Conservation (phyloP, 768 basidiomycete genomes). For the Sporobolomyces roseus region DNA sequence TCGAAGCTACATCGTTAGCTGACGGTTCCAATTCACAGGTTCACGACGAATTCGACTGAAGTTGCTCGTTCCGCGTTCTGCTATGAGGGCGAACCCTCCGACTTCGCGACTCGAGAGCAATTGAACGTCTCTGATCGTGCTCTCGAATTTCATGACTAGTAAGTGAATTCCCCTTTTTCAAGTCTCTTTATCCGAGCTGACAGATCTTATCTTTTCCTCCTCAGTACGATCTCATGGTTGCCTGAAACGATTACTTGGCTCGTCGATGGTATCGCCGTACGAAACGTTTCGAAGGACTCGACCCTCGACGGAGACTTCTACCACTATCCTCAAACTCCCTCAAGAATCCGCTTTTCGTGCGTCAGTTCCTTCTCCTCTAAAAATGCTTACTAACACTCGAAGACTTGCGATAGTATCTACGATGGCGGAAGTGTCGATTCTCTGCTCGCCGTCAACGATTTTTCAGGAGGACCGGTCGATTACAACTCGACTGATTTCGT, state of each 20-base stretch:
- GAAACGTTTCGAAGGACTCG: constrained; percentile 38
- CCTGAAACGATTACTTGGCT: constrained; percentile 31
- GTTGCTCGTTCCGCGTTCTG: neutral
- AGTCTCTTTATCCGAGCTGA: neutral
- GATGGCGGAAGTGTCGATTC: no score
- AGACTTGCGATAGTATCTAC: no score
- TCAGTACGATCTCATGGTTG: constrained; percentile 28
- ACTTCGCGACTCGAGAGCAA: neutral
- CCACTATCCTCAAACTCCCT: constrained; percentile 47
- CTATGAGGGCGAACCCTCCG: neutral
- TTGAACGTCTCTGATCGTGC: neutral
- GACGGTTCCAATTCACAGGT: no score
- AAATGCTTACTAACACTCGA: neutral
- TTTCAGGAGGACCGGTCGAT: no score
- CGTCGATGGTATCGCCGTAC: constrained; percentile 41
- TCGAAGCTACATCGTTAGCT: neutral
- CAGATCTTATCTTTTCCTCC: no score
- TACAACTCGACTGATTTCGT: no score
- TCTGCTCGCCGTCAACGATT: no score
- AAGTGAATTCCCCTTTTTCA: neutral
- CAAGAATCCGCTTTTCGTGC: constrained; percentile 46
- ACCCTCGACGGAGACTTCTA: constrained; percentile 4
- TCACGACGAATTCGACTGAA: constrained; percentile 9
- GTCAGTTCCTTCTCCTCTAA: neutral
- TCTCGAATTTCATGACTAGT: constrained; percentile 28